A percentile compares a stretch with the other conserved stretches of the same genome.
These are phyloP conservation scores for Calonectria leucothoes DNA, from an alignment of 2,329 filamentous ascomycete genomes.

Conservation along the genomic window DNA sequence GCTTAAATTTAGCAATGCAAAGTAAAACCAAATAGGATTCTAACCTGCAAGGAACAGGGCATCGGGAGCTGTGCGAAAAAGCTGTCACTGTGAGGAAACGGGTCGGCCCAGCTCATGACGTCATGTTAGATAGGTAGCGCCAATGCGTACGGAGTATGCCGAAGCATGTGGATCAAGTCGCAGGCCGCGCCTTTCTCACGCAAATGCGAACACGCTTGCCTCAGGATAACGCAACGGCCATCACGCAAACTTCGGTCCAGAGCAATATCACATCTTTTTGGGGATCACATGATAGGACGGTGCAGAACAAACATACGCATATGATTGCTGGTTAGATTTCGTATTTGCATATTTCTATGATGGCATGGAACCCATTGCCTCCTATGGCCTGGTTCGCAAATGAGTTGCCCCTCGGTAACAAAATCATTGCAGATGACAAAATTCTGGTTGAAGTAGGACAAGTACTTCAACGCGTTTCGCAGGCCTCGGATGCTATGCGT, in stretches of 20 bases:
- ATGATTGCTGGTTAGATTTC: no score
- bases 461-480: neutral
- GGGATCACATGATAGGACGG: no score
- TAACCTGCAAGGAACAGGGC: neutral
- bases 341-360: no score
- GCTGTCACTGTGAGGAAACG: neutral
- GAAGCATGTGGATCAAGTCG: no score
- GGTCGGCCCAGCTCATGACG: no score
- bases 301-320: no score
- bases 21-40: neutral
- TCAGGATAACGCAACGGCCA: no score
- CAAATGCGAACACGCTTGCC: no score
- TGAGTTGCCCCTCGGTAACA: neutral
- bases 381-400: neutral
- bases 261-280: no score
- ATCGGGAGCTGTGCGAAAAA: neutral
- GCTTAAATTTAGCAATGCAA: neutral
- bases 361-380: neutral
- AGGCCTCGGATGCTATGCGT: neutral
- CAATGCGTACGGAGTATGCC: no score
- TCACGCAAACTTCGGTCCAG: no score
- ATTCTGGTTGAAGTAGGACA: neutral
- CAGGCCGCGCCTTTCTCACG: no score
- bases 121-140: neutral
- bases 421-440: neutral